These are phyloP conservation scores for Sicyos baderoa DNA, from an alignment of 306 rosid genomes.

Conservation along the genomic window DNA sequence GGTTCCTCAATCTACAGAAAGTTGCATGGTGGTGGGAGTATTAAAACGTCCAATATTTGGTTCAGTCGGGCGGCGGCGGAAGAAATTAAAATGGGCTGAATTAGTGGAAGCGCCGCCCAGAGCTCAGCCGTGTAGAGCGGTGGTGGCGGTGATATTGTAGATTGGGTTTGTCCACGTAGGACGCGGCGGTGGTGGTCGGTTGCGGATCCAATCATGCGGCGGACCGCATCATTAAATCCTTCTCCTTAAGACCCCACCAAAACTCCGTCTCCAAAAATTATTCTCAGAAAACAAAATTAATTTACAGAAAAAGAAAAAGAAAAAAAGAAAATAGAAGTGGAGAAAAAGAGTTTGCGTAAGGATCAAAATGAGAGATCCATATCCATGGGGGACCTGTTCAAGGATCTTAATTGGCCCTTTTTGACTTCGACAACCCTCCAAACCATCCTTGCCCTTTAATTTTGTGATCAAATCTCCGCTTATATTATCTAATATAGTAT, in stretches of 20 bases:
- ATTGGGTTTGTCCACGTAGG: slow-evolving; percentile 43
- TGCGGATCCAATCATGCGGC: slow-evolving; percentile 57
- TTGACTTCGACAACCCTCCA: slow-evolving; percentile 54
- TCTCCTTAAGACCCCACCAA: slow-evolving; percentile 20
- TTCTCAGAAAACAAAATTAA: background rate
- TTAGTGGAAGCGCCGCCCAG: background rate
- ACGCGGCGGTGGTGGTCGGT: slow-evolving; percentile 54
- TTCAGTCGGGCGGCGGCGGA: no score
- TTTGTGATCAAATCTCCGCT: no score
- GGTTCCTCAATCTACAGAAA: background rate
- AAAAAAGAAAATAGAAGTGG: background rate
- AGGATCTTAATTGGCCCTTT: slow-evolving; percentile 38
- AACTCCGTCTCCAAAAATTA: slow-evolving; percentile 11
- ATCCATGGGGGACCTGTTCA: slow-evolving; percentile 49
- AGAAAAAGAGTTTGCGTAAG: slow-evolving; percentile 41
- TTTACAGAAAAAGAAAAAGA: no score
- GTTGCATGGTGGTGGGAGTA: slow-evolving; percentile 4
- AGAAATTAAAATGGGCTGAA: background rate
- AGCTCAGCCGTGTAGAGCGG: background rate
- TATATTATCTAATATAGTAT: no score
- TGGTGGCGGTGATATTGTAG: slow-evolving; percentile 28
- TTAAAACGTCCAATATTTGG: background rate
- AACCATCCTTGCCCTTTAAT: slow-evolving; percentile 16
- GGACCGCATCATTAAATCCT: slow-evolving; percentile 47
- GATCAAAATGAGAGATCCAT: slow-evolving; percentile 47